These are phyloP conservation scores for Biscutella laevigata DNA, from an alignment of 441 rosid genomes.

Conservation along the genomic window DNA sequence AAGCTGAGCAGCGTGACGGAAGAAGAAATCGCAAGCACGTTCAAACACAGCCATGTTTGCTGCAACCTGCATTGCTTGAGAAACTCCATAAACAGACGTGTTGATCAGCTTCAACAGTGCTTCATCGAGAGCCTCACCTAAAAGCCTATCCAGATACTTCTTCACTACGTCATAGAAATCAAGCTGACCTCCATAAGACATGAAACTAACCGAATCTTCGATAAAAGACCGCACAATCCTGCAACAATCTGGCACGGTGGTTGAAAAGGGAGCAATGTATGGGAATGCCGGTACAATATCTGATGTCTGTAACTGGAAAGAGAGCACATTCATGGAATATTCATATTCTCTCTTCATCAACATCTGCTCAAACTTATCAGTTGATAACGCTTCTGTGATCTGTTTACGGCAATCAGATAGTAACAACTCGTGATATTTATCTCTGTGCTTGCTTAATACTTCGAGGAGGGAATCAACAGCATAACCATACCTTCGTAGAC, in stretches of 20 bases:
- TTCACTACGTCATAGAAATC: constrained; percentile 83
- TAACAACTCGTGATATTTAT: constrained; percentile 82
- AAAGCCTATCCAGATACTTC: constrained; percentile 84
- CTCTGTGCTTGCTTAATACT: constrained; percentile 86
- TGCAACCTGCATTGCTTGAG: constrained; percentile 96
- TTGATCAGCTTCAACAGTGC: constrained; percentile 68
- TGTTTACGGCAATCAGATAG: constrained; percentile 88
- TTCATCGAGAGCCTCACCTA: constrained; percentile 75
- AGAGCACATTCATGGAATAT: constrained; percentile 93
- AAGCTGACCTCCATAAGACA: constrained; percentile 93
- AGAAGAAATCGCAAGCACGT: constrained; percentile 96
- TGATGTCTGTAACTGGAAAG: constrained; percentile 83
- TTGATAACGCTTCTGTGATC: constrained; percentile 77
- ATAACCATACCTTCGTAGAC: constrained; percentile 76
- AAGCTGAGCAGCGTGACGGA: constrained; percentile 89
- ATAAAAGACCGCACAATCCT: constrained; percentile 89
- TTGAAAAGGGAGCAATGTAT: constrained; percentile 82
- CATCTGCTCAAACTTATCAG: constrained; percentile 95
- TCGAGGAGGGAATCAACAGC: constrained; percentile 78
- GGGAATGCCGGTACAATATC: constrained; percentile 87
- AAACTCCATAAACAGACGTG: constrained; percentile 73
- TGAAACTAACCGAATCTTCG: constrained; percentile 90
- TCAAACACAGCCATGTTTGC: constrained; percentile 94
- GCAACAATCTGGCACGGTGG: constrained; percentile 89
- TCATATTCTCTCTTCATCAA: constrained; percentile 95